A percentile compares a stretch with the other conserved stretches of the same genome.
These are phyloP conservation scores for Solanum bulbocastanum DNA, from an alignment of 257 asterid species.

Conservation along the genomic window DNA sequence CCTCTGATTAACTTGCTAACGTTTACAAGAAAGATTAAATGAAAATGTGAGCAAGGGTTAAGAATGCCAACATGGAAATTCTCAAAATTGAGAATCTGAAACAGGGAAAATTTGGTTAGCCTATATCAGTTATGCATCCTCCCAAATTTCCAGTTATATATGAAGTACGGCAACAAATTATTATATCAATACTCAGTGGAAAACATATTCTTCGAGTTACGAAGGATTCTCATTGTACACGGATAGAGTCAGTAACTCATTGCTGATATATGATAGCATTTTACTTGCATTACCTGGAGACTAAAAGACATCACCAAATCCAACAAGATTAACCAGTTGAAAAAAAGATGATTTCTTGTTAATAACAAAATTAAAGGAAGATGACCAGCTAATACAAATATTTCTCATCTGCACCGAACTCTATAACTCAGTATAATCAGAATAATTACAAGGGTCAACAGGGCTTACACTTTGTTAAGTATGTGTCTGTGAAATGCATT, in stretches of 20 bases:
- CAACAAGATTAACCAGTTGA: not conserved
- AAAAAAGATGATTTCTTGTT: not conserved
- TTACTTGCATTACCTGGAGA: not conserved
- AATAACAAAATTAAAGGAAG: not conserved
- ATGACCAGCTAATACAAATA: not conserved
- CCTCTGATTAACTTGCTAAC: not conserved
- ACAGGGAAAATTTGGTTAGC: not conserved
- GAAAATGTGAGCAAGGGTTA: not conserved
- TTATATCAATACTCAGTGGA: not conserved
- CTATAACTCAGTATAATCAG: not conserved
- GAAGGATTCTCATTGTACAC: not conserved
- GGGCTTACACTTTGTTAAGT: constrained; percentile 28
- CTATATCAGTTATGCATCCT: not conserved
- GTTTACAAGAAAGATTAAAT: not conserved
- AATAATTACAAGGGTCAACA: constrained; percentile 5
- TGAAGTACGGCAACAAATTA: not conserved
- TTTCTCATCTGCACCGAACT: not conserved
- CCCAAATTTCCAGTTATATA: not conserved
- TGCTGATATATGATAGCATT: not conserved
- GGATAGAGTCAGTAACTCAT: not conserved
- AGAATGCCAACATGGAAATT: not conserved
- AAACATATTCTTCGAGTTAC: not conserved
- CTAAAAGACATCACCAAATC: not conserved
- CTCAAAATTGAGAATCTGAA: not conserved
- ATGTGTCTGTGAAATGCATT: constrained; percentile 24